A percentile compares a stretch with the other conserved stretches of the same genome.
phyloP scores from a whole-genome alignment of 2,329 filamentous ascomycete genomes.

The Raffaelea ambrosiae region DNA sequence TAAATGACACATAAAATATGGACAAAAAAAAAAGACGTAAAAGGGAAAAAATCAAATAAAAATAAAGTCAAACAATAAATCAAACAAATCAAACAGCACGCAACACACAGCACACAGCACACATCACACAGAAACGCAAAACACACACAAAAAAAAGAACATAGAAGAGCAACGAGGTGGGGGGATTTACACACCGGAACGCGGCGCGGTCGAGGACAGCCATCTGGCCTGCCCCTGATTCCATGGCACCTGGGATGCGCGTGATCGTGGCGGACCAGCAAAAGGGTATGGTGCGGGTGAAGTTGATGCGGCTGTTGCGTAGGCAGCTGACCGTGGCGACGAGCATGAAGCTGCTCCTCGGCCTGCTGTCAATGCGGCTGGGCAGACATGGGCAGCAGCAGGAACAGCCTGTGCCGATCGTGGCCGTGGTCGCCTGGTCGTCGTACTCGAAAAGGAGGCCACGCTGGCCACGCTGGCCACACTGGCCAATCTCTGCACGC shows the following conservation, averaged over 20 bases:
- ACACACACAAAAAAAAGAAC: not conserved
- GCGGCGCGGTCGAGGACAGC: constrained; percentile 12
- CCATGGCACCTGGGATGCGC: not conserved
- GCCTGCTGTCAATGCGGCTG: no score
- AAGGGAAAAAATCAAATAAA: not conserved
- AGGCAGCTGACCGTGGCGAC: not conserved
- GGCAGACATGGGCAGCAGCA: no score
- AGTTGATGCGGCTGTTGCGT: no score
- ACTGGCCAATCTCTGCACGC: not conserved
- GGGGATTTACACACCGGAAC: constrained; percentile 6
- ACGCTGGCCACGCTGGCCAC: no score
- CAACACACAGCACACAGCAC: not conserved
- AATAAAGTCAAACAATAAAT: not conserved
- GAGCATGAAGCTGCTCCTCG: no score
- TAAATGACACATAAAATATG: not conserved
- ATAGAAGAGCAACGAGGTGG: constrained; percentile 1
- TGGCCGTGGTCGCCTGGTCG: no score
- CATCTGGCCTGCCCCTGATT: constrained; percentile 7
- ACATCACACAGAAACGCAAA: not conserved
- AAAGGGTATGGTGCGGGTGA: no score
- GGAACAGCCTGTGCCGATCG: no score
- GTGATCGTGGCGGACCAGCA: not conserved
- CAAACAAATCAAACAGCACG: no score
- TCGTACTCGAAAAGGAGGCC: no score
- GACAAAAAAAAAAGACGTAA: not conserved